Conservation (phyloP, 768 basidiomycete species). For the Phallus indusiatus region DNA sequence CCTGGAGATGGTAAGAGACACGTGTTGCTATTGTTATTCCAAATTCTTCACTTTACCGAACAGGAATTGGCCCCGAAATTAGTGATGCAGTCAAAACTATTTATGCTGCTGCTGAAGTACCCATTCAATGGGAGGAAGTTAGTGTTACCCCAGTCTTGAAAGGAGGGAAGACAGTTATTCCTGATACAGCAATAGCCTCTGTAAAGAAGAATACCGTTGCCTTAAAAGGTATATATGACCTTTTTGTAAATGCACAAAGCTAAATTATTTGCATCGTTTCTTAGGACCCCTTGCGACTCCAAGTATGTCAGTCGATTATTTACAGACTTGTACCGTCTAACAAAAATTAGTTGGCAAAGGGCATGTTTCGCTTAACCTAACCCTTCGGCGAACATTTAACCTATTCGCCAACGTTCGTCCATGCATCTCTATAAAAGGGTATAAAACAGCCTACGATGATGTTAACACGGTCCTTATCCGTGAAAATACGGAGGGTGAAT, state of each 20-base stretch:
- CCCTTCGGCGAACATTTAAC: slow-evolving; percentile 93
- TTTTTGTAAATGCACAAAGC: neutral
- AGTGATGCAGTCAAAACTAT: slow-evolving; percentile 93
- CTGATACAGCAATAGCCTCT: slow-evolving; percentile 80
- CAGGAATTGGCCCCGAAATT: slow-evolving; percentile 98
- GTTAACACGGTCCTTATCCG: slow-evolving; percentile 98
- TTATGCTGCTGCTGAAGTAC: slow-evolving; percentile 84
- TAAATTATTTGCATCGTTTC: neutral
- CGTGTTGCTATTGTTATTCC: neutral
- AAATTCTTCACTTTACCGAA: neutral
- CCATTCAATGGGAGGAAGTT: slow-evolving; percentile 99
- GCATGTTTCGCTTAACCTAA: slow-evolving; percentile 96
- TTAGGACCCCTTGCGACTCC: slow-evolving; percentile 93
- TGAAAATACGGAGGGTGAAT: slow-evolving; percentile 99
- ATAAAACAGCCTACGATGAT: slow-evolving; percentile 97
- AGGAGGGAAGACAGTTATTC: slow-evolving; percentile 95
- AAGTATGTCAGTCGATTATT: slow-evolving; percentile 44
- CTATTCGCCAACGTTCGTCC: slow-evolving; percentile 98
- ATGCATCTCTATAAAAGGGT: slow-evolving; percentile 90
- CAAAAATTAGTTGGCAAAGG: slow-evolving; percentile 80
- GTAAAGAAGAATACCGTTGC: slow-evolving; percentile 98
- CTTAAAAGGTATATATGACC: slow-evolving; percentile 72
- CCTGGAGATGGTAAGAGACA: slow-evolving; percentile 82
- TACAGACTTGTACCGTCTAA: slow-evolving; percentile 8
- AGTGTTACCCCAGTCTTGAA: slow-evolving; percentile 90